Evolutionary conservation across 352 stramenopile genomes (phyloP), one percentile per base, ranked within the genome.

Genomic region (Phytophthora pluvialis): DNA sequence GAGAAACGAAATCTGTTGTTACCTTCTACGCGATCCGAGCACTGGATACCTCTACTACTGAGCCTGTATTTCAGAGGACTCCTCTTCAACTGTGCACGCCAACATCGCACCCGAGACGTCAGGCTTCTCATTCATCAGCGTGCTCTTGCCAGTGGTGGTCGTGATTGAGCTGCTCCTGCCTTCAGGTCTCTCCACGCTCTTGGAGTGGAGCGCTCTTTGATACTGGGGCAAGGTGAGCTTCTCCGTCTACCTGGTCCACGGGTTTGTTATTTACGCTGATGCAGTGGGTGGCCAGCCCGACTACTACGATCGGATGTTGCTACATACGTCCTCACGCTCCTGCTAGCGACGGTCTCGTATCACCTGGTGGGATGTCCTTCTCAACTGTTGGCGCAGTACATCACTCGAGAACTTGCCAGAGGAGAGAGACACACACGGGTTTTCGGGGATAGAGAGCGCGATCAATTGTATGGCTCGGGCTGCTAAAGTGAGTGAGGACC

Each of bases 201-300:
- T 64, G 13, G 38, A 64, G 29, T 58, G 46, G 38, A 57, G 12
- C 1, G 57, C 28, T 5, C 29, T 79, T 8, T 50, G 53, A 6
- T 80, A 72, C 53, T 71, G 58, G 10, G 75, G 75, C 25, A 80
- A 83, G 35, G 47, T 83, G 38, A 81, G 75, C 40, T 83, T 73
- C 42, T 83, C 75, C 0, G 65, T 80, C 50, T 83, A 80, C 29
- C 35, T 83, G 26, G 61, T 83, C 1, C 75, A 83, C 44, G 60
- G 43, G 16, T 83, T 77, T 32, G 46, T 80, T 35, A 57, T 80
- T 28, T 77, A 72, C 57, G 16, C 48, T 13, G 32, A 59, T 12
- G 25, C 32, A 13, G 33, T 59, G 3, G 11, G 25, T 4, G 21
- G 25, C 2, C 52, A 70, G 32, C 7, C 18, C 1, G 62, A 51